A percentile compares a stretch with the other conserved stretches of the same genome.
These are phyloP conservation scores for Aciculoconidium aculeatum DNA, from an alignment of 805 yeast species.

Conservation along the genomic window DNA sequence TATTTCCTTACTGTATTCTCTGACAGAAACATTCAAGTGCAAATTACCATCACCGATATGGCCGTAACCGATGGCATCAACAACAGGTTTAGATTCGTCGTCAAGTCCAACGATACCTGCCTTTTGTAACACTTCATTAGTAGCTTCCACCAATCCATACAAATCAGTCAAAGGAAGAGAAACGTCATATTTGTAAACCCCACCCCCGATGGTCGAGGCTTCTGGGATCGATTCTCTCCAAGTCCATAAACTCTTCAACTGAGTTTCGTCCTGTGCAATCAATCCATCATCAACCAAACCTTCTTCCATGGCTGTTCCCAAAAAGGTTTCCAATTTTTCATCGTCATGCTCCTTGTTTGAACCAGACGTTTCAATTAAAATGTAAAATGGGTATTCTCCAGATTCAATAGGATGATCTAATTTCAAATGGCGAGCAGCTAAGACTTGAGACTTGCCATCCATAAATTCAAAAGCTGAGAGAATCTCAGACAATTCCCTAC, in stretches of 20 bases:
- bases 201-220: slow-evolving; percentile 79
- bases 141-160: slow-evolving; percentile 77
- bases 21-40: slow-evolving; percentile 87
- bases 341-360: slow-evolving; percentile 91
- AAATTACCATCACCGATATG: slow-evolving; percentile 97
- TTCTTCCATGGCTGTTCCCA: slow-evolving; percentile 79
- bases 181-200: slow-evolving; percentile 96
- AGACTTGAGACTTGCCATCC: slow-evolving; percentile 66
- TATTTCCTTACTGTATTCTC: slow-evolving; percentile 72
- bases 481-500: slow-evolving; percentile 73
- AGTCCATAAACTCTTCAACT: slow-evolving; percentile 75
- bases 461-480: slow-evolving; percentile 91
- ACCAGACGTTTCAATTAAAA: slow-evolving; percentile 93
- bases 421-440: slow-evolving; percentile 58
- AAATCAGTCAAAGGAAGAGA: slow-evolving; percentile 79
- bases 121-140: slow-evolving; percentile 52
- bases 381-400: slow-evolving; percentile 76
- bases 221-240: slow-evolving; percentile 97
- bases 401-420: slow-evolving; percentile 73
- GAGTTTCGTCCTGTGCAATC: slow-evolving; percentile 92
- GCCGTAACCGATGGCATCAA: slow-evolving; percentile 93
- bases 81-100: slow-evolving; percentile 68
- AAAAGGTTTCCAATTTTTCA: slow-evolving; percentile 77
- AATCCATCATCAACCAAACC: slow-evolving; percentile 89
- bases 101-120: slow-evolving; percentile 54